Evolutionary conservation across 208 protist genomes (phyloP).

Genomic region (Trypanosoma brucei): DNA sequence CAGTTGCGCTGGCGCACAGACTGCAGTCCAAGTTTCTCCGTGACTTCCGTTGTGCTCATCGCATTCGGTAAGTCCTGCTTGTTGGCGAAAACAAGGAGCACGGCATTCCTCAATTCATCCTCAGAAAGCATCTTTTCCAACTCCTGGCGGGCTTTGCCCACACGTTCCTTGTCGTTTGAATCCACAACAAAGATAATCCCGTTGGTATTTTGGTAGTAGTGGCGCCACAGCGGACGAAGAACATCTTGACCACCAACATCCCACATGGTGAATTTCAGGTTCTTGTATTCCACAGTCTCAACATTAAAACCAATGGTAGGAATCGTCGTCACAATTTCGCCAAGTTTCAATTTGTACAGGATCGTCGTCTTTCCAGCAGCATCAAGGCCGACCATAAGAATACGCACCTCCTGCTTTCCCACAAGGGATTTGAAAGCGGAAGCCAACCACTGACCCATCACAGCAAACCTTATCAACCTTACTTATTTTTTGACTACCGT

Average conservation of each 20-base stretch:
- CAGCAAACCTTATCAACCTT: not conserved
- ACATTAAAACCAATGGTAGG: conserved; percentile 97
- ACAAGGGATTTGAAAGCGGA: conserved; percentile 81
- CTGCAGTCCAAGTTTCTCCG: conserved; percentile 94
- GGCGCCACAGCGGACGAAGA: conserved; percentile 94
- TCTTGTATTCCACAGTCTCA: conserved; percentile 97
- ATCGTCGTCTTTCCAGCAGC: conserved; percentile 97
- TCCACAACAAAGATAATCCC: conserved; percentile 98
- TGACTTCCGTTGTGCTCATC: conserved; percentile 95
- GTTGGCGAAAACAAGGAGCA: conserved; percentile 98
- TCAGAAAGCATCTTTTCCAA: conserved; percentile 96
- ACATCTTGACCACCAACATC: conserved; percentile 96
- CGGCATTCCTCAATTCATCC: conserved; percentile 95
- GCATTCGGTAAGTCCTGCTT: conserved; percentile 99
- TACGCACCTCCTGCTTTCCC: conserved; percentile 95
- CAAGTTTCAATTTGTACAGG: conserved; percentile 97
- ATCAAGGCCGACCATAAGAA: conserved; percentile 98
- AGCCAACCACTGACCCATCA: conserved; percentile 39
- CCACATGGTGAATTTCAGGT: conserved; percentile 96
- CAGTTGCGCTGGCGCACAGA: conserved; percentile 89
- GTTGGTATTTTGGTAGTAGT: conserved; percentile 97
- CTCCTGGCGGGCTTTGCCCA: conserved; percentile 88
- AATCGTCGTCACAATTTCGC: conserved; percentile 95
- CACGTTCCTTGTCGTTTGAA: conserved; percentile 92
- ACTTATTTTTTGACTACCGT: not conserved